Percentiles rank a stretch among this genome's conserved stretches.
Conservation (phyloP, 345 rosid species). For the Rhizophora apiculata region DNA sequence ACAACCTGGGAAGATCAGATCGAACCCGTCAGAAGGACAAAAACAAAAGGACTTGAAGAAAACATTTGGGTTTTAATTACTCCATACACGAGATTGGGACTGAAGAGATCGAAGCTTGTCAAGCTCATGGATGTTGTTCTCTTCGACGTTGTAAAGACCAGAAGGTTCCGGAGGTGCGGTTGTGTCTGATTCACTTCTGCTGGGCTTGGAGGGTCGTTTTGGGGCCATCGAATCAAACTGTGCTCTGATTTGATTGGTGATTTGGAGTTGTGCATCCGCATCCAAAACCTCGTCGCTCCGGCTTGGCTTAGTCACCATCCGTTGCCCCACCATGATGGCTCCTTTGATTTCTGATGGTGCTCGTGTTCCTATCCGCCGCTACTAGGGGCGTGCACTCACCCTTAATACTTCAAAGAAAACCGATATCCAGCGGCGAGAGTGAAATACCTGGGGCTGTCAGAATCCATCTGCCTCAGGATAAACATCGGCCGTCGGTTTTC, state of each 20-base stretch:
- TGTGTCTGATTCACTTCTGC: conserved; percentile 58
- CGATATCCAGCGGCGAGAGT: not conserved
- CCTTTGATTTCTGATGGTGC: not conserved
- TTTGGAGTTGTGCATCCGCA: conserved; percentile 43
- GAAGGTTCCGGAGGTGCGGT: not conserved
- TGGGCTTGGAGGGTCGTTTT: conserved; percentile 69
- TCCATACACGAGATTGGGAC: conserved; percentile 41
- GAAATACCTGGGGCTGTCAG: too few species aligned
- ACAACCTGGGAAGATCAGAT: conserved; percentile 25
- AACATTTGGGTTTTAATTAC: not conserved
- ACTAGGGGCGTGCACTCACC: not conserved
- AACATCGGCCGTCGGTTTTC: too few species aligned
- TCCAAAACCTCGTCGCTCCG: conserved; percentile 73
- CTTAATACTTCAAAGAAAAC: not conserved
- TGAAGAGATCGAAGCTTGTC: conserved; percentile 54
- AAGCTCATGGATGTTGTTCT: conserved; percentile 44
- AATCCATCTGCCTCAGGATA: too few species aligned
- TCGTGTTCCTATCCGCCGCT: not conserved
- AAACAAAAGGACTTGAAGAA: not conserved
- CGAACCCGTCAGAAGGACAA: not conserved
- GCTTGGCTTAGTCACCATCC: conserved; percentile 59
- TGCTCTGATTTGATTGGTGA: conserved; percentile 49
- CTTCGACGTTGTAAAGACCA: conserved; percentile 18
- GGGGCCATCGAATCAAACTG: conserved; percentile 62
- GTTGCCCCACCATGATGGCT: conserved; percentile 23